These are phyloP conservation scores for Lenzites betulinus DNA, from an alignment of 768 basidiomycete genomes.

Conservation along the genomic window DNA sequence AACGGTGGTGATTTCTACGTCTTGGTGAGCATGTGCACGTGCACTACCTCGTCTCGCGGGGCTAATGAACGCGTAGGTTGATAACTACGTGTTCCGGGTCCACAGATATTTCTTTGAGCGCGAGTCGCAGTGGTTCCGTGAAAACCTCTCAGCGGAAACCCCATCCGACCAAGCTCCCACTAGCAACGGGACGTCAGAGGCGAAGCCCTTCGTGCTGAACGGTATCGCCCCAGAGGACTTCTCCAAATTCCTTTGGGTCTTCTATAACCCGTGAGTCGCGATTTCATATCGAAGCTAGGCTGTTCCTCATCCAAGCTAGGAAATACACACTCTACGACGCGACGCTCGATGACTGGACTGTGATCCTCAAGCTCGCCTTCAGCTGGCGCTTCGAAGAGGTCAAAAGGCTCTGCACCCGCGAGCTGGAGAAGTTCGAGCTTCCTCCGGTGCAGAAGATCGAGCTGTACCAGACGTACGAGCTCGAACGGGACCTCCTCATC, in stretches of 20 bases:
- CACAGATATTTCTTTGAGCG: conserved; percentile 35
- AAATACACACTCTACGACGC: conserved; percentile 58
- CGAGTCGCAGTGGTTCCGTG: conserved; percentile 31
- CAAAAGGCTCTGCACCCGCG: conserved; percentile 51
- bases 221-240: conserved; percentile 32
- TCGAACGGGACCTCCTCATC: conserved; percentile 51
- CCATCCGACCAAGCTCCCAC: conserved; percentile 22
- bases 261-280: conserved; percentile 35
- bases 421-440: conserved; percentile 49
- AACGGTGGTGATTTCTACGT: conserved; percentile 55
- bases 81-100: conserved; percentile 34
- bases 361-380: conserved; percentile 55
- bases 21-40: conserved; percentile 38
- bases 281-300: neutral
- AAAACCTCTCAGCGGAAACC: conserved; percentile 24
- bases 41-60: neutral
- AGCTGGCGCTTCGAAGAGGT: conserved; percentile 58
- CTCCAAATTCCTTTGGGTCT: conserved; percentile 34
- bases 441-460: conserved; percentile 54
- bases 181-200: conserved; percentile 32
- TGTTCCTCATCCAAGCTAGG: conserved; percentile 34
- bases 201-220: conserved; percentile 32
- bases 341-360: conserved; percentile 51
- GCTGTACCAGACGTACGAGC: conserved; percentile 53
- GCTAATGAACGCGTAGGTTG: conserved; percentile 18